phyloP scores from a whole-genome alignment of 768 basidiomycete genomes.

The Leccinum uliginosum region DNA sequence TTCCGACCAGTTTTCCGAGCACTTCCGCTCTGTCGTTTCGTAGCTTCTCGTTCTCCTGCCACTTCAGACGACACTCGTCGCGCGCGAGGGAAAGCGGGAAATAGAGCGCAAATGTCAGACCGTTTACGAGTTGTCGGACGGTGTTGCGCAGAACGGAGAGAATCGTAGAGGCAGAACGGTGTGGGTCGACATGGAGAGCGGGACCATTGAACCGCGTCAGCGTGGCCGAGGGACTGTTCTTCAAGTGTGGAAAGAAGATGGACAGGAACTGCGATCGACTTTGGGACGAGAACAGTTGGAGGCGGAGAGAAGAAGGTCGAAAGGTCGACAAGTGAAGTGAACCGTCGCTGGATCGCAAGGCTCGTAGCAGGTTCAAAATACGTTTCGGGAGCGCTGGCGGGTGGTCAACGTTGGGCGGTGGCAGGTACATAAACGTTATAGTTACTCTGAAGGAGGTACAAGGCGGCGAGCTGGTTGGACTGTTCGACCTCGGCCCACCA shows the following conservation, averaged over 20 bases:
- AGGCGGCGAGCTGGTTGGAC: conserved; percentile 49
- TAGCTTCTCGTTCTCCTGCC: conserved; percentile 53
- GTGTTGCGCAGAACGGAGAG: conserved; percentile 6
- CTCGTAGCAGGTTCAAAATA: conserved; percentile 32
- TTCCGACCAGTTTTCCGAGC: conserved; percentile 58
- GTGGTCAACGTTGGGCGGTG: conserved; percentile 3
- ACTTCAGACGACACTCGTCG: conserved; percentile 65
- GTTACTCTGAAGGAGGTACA: conserved; percentile 80
- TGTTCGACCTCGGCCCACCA: conserved; percentile 81
- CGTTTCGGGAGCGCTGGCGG: conserved; percentile 27
- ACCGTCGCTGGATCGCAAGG: conserved; percentile 40
- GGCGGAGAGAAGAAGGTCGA: conserved; percentile 44
- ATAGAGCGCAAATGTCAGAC: conserved; percentile 11
- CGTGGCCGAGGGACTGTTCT: conserved; percentile 27
- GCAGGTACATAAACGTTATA: conserved; percentile 2
- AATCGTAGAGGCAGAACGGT: conserved; percentile 6
- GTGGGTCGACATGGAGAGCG: conserved; percentile 2
- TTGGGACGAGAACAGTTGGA: conserved; percentile 42
- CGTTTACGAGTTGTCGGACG: conserved; percentile 11
- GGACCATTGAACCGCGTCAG: conserved; percentile 11
- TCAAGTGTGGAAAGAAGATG: conserved; percentile 65
- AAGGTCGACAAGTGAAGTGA: conserved; percentile 45
- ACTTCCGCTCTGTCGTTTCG: conserved; percentile 65
- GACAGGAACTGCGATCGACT: conserved; percentile 34
- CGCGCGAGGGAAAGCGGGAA: conserved; percentile 60